Evolutionary conservation across 345 rosid genomes (phyloP), one percentile per base, ranked within the genome.

Genomic region (Rubroshorea leprosula): DNA sequence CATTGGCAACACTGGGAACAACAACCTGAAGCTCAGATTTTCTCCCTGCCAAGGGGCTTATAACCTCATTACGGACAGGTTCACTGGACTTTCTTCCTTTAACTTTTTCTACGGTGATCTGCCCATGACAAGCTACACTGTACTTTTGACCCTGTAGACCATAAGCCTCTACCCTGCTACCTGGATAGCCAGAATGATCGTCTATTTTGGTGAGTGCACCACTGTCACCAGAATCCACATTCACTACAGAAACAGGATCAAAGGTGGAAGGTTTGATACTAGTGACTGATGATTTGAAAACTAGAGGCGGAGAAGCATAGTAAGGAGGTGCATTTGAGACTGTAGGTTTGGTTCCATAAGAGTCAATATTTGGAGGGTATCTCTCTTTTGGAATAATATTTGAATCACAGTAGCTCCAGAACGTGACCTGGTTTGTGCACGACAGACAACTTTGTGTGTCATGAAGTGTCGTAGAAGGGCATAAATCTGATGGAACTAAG

Each of bases 11-110:
- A 21, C 49, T 24, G 5, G 62, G 47, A 21, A 60, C 29, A 27
- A 53, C 51, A 57, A 61, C 59, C 46, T 46, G 63, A 23, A 60
- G 51, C 64, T 68, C 61, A 21, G n/a, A n/a, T n/a, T n/a, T n/a
- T n/a, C n/a, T n/a, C n/a, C n/a, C n/a, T n/a, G n/a, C n/a, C n/a
- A n/a, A n/a, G n/a, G n/a, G n/a, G n/a, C n/a, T n/a, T 4, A 29
- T 29, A 4, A 29, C 54, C 56, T 53, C 75, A 9, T 12, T 16
- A 29, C 10, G 17, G 22, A 18, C 22, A 56, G 19, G 23, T 64
- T 59, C 46, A 45, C 16, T 43, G 49, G 23, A 29, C 45, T 19
- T 22, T 51, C 57, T 23, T 12, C 22, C 67, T 53, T 26, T 51
- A 56, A 55, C 46, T 44, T 53, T 52, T 39, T 55, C 65, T 10